Evolutionary conservation across 345 rosid genomes (phyloP), one percentile per base, ranked within the genome.

Genomic region (Gossypium bickii): DNA sequence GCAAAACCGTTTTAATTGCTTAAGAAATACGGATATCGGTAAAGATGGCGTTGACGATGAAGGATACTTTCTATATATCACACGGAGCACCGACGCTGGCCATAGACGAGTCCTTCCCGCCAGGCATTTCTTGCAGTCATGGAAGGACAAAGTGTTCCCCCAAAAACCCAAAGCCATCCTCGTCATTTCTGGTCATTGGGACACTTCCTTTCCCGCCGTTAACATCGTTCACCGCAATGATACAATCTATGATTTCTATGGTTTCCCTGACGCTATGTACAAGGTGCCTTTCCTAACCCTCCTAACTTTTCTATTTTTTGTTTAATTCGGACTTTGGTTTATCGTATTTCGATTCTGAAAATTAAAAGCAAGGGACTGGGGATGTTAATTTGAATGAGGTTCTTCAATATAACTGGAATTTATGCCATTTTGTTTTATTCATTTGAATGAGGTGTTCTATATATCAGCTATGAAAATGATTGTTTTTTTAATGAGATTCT

Each of bases 111-210:
- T 73, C 82, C 49, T 88, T 10, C 83, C 83, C 16, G 96, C 94
- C 0, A 86, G 98, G 80, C 89, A 78, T 44, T 95, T 93, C 89
- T 83, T 93, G 75, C 55, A 68, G 78, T 81, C 93, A 12, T 95
- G 96, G 96, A 82, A 78, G 16, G 56, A 78, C n/a, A 74, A 79
- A 12, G 83, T 82, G 43, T 51, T 83, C 13, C 22, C 61, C 0
- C 82, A 82, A 9, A 87, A 51, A 51, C 99, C 98, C 61, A 87
- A 82, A 49, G 83, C 97, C 48, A 93, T 95, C 52, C 86, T 95
- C 3, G 59, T 91, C 45, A 81, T 95, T 72, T 95, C 98, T 18
- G 97, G 89, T 22, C 98, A 95, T 75, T 93, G 99, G 99, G 97
- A 93, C 78, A 91, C 98, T 47, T 65, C 80, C 15, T 62, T 16